These are phyloP conservation scores for Trametes gibbosa DNA, from an alignment of 768 basidiomycete species.

Conservation along the genomic window DNA sequence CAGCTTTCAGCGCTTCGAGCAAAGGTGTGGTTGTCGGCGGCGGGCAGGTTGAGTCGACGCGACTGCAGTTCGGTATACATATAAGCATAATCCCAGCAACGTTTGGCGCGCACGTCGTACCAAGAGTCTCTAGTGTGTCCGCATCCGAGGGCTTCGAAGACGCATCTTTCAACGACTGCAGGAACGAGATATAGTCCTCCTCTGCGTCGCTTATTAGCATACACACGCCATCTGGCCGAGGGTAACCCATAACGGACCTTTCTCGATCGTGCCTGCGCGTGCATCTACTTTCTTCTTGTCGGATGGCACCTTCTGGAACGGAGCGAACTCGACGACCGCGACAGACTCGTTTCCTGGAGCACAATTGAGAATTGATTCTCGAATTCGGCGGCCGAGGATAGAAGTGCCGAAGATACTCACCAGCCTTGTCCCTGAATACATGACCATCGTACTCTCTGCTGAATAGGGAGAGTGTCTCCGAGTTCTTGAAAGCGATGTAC, in stretches of 20 bases:
- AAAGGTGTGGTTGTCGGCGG: slow-evolving; percentile 85
- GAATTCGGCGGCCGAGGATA: background rate
- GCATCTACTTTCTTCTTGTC: slow-evolving; percentile 77
- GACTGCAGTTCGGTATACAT: slow-evolving; percentile 41
- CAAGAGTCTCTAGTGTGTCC: slow-evolving; percentile 59
- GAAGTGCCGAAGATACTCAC: slow-evolving; percentile 55
- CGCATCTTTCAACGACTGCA: slow-evolving; percentile 64
- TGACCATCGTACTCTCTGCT: slow-evolving; percentile 89
- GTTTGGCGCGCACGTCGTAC: slow-evolving; percentile 36
- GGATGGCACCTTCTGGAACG: slow-evolving; percentile 80
- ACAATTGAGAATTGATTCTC: background rate
- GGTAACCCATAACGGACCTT: slow-evolving; percentile 50
- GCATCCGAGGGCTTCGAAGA: slow-evolving; percentile 48
- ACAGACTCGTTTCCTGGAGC: slow-evolving; percentile 77
- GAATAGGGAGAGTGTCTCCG: slow-evolving; percentile 69
- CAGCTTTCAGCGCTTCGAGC: slow-evolving; percentile 88
- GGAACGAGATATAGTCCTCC: slow-evolving; percentile 80
- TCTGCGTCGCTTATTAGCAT: slow-evolving; percentile 41
- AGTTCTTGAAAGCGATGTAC: slow-evolving; percentile 84
- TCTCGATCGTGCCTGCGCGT: slow-evolving; percentile 84
- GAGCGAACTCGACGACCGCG: slow-evolving; percentile 92
- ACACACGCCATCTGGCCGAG: background rate
- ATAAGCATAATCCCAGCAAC: background rate
- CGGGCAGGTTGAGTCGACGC: slow-evolving; percentile 58
- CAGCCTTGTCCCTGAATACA: slow-evolving; percentile 86